These are phyloP conservation scores for Chrysoporthe austroafricana DNA, from an alignment of 2,329 filamentous ascomycete species.

Conservation along the genomic window DNA sequence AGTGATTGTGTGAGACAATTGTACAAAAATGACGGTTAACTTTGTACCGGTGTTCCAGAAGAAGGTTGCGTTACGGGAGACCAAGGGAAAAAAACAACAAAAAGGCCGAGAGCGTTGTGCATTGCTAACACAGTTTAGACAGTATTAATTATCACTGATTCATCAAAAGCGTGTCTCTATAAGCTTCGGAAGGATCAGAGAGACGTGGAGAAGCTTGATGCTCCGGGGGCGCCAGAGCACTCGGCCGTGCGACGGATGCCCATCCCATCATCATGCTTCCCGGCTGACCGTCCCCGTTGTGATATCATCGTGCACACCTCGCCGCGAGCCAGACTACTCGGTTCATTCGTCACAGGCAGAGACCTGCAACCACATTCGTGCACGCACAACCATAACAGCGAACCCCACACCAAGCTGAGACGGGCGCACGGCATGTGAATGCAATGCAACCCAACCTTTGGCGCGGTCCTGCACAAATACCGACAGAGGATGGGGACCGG, in stretches of 20 bases:
- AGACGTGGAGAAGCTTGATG: not conserved
- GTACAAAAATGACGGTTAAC: not conserved
- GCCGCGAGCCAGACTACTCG: not conserved
- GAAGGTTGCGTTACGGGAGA: not conserved
- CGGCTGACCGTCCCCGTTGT: too few relatives aligned
- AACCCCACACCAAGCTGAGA: not conserved
- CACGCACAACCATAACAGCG: not conserved
- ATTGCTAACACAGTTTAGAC: not conserved
- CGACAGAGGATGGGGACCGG: not conserved
- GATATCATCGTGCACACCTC: not conserved
- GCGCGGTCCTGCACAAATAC: slow-evolving; percentile 1
- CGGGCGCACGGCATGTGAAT: slow-evolving; percentile 16
- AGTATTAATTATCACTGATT: not conserved
- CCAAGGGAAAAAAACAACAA: not conserved
- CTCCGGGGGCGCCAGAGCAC: not conserved
- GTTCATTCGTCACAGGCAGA: not conserved
- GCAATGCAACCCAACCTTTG: slow-evolving; percentile 13
- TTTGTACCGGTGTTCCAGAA: not conserved
- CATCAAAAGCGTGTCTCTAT: not conserved
- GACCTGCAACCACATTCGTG: not conserved
- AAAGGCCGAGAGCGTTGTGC: not conserved
- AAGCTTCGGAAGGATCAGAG: not conserved
- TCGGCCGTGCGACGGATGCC: not conserved
- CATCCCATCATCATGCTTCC: not conserved
- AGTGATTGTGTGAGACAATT: not conserved